Conservation (phyloP, 148 eudicot species). For the Rhododendron ferrugineum region DNA sequence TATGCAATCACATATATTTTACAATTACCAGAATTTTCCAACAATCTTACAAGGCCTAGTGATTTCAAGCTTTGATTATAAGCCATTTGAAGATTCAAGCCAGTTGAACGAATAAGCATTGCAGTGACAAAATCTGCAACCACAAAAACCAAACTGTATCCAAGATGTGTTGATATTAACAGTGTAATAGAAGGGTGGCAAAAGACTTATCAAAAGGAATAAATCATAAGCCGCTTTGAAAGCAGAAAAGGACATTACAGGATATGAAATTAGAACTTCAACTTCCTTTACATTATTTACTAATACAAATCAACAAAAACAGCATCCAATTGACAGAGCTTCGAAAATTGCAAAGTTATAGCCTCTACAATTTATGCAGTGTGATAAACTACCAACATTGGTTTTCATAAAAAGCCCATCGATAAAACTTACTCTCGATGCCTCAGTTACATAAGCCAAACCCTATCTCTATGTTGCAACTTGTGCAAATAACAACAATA, state of each 20-base stretch:
- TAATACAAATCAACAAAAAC: background rate
- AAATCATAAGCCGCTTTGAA: background rate
- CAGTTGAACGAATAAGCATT: slow-evolving; percentile 75
- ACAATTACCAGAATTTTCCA: slow-evolving; percentile 46
- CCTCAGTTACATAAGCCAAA: background rate
- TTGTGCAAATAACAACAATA: background rate
- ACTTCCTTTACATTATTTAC: background rate
- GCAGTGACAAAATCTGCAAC: slow-evolving; percentile 87
- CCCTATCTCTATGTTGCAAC: background rate
- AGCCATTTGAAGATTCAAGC: slow-evolving; percentile 54
- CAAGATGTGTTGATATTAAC: slow-evolving; percentile 48
- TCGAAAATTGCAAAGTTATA: background rate
- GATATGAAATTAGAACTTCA: background rate
- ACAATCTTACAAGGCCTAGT: slow-evolving; percentile 39
- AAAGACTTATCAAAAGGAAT: background rate
- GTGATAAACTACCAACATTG: background rate
- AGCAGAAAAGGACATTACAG: background rate
- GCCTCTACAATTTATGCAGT: background rate
- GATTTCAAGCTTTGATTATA: slow-evolving; percentile 47
- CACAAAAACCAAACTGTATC: slow-evolving; percentile 94
- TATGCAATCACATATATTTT: background rate
- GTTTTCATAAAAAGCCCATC: background rate
- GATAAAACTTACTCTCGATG: background rate
- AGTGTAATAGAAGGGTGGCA: background rate
- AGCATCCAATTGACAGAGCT: background rate